Base-by-base conservation (phyloP, 164 flowering plant species). In the Nymphaea colorata region DNA sequence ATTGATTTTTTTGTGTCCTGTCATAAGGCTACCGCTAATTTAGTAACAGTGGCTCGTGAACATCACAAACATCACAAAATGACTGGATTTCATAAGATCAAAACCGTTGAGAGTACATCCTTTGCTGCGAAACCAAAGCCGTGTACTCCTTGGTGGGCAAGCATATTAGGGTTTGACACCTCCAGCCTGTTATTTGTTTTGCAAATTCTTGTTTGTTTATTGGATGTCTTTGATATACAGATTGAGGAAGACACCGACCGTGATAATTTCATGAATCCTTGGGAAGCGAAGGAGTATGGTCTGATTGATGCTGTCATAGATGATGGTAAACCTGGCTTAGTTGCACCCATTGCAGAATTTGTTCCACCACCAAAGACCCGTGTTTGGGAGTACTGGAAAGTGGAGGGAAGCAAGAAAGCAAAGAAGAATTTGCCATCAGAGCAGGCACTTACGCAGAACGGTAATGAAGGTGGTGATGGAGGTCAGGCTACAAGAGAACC, bases 271-370 rank as follows among this genome's bases (percentile, higher is more conserved):
- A 84, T 94, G 98, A 84, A 77, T 69, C 70, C 99, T 41, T 91
- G 96, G 94, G 94, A 94, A 71, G 93, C 99, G 14, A 83, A 76
- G 78, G 89, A 86, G 41, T 94, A 94, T 70, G 99, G 99, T 36
- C 73, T 94, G 68, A 72, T 91, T 11, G 99, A 94, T 79, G 92
- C 44, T 18, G 93, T 94, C 42, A 84, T 94, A 3, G 97, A 94
- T 76, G 98, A 89, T 71, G 96, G 96, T 41, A 94, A 90, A 73
- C 96, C 94, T 44, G 96, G 99, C 59, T 67, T 91, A 74, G 85
- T 94, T 77, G 98, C 98, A 43, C 99, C 99, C 2, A 72, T 73
- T 72, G 86, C 71, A 42, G 96, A 91, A 62, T 42, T 80, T n/a
- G 7, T 69, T 5, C 80, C 98, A 69, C 99, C 98, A 15, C 98